phyloP scores from a whole-genome alignment of 2,329 filamentous ascomycete species.

The Monosporascus sp. region DNA sequence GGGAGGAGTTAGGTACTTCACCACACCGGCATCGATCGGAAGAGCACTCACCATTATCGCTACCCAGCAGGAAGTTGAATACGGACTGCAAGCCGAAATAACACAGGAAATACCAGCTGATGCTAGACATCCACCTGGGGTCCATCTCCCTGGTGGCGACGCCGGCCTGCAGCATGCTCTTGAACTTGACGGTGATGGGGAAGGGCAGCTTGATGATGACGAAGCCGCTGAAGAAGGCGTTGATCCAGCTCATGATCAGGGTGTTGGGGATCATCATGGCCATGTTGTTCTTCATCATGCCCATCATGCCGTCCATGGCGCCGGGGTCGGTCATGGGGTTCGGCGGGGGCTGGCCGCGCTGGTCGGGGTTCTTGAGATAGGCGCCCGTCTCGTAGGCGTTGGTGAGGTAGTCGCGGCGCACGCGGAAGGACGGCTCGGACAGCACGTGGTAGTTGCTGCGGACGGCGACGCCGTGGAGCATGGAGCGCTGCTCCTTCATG shows the following conservation, averaged over 20 bases:
- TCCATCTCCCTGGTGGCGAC: slow-evolving; percentile 95
- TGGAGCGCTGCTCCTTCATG: slow-evolving; percentile 79
- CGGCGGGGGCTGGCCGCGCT: slow-evolving; percentile 76
- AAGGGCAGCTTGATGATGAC: slow-evolving; percentile 99
- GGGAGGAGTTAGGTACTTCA: slow-evolving; percentile 25
- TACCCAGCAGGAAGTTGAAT: slow-evolving; percentile 93
- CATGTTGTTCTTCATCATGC: slow-evolving; percentile 99
- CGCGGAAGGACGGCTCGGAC: slow-evolving; percentile 69
- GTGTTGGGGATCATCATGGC: slow-evolving; percentile 99
- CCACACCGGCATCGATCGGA: background rate
- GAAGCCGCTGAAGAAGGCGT: slow-evolving; percentile 97
- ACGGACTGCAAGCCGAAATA: slow-evolving; percentile 95
- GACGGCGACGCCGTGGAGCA: slow-evolving; percentile 78
- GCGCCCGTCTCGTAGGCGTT: slow-evolving; percentile 78
- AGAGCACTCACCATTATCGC: slow-evolving; percentile 74
- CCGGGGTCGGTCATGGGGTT: slow-evolving; percentile 95
- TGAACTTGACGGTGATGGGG: slow-evolving; percentile 96
- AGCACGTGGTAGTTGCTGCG: slow-evolving; percentile 78
- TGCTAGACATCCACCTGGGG: slow-evolving; percentile 95
- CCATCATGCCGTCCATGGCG: slow-evolving; percentile 99
- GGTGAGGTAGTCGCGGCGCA: slow-evolving; percentile 75
- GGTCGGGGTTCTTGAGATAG: slow-evolving; percentile 85
- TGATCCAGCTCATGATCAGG: slow-evolving; percentile 99
- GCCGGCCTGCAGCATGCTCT: slow-evolving; percentile 97
- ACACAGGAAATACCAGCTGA: slow-evolving; percentile 98